Evolutionary conservation across 345 rosid genomes (phyloP), one percentile per base, ranked within the genome.

Genomic region (Rhizophora mangle): DNA sequence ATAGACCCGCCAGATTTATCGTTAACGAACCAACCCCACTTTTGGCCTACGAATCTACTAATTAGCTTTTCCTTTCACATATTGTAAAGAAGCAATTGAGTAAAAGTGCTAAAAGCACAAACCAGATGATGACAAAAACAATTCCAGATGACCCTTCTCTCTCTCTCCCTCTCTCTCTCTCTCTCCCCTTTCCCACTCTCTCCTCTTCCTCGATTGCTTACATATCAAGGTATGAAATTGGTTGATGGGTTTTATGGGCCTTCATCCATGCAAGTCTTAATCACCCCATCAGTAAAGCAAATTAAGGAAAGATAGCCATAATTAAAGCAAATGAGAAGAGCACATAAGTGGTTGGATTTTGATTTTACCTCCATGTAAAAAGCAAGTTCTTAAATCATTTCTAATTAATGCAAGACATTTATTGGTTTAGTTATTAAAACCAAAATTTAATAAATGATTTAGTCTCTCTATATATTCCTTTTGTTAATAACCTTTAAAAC

Each of bases 211-310:
- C 49, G 7, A 1, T 34, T 7, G 81, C 79, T 47, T 80, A 59
- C 32, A 16, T 21, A 4, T 32, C 32, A 77, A 77, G 77, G 68
- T 53, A 68, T 11, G 37, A 52, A 63, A 58, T 27, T 46, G 32
- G 29, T 68, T 68, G 43, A 62, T 70, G 75, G 76, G 55, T 27
- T 64, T 37, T 72, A 74, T 63, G 83, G 80, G 43, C 69, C 81
- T 76, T 8, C 29, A 2, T 73, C 68, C 37, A 10, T 22, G 4
- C 49, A 0, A 34, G 13, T 46, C 52, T 55, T 34, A 34, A 34
- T 8, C 21, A 68, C 67, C 66, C 69, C 34, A 18, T 66, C 68
- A 36, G 20, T 53, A 18, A 22, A 52, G 37, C 65, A 53, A 16
- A 47, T 53, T 62, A 67, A n/a, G 54, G 71, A 66, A 52, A n/a